A percentile compares a stretch with the other conserved stretches of the same genome.
Conservation (phyloP, 2,329 filamentous ascomycete species). For the Apiospora phragmitis region DNA sequence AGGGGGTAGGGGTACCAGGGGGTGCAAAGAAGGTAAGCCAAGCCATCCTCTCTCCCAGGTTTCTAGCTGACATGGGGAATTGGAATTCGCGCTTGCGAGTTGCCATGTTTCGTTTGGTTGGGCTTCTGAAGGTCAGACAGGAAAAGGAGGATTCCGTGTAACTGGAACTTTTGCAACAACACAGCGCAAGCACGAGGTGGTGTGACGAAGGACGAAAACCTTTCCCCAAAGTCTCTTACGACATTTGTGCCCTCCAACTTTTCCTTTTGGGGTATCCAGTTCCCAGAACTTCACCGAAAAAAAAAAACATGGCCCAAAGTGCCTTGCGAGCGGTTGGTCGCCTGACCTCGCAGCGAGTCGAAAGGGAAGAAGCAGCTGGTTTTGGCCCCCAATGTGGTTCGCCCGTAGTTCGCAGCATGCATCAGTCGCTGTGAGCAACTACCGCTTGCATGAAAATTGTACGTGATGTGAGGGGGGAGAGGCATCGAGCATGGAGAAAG, state of each 20-base stretch:
- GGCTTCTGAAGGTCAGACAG: not conserved
- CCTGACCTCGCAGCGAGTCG: not conserved
- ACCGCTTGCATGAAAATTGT: not conserved
- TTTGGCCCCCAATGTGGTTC: not conserved
- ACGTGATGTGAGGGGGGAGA: not conserved
- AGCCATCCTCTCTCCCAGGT: not conserved
- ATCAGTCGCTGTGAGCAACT: not conserved
- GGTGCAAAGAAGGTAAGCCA: not conserved
- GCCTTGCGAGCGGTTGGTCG: not conserved
- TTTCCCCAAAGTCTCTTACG: constrained; percentile 4
- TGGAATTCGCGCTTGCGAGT: not conserved
- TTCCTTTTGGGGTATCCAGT: not conserved
- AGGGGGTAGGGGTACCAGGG: not conserved
- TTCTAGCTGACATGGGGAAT: constrained; percentile 3
- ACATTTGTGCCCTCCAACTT: constrained; percentile 7
- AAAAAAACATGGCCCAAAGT: not conserved
- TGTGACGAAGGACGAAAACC: not conserved
- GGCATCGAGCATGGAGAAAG: not conserved
- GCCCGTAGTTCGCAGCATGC: not conserved
- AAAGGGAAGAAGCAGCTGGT: not conserved
- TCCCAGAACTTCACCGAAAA: constrained; percentile 6
- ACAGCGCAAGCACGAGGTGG: not conserved
- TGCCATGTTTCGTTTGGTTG: not conserved
- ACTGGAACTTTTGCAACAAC: constrained; percentile 2
- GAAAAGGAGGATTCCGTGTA: not conserved